Base-by-base conservation (phyloP, 1,284 basidiomycete species). In the Entoloma clypeatum region DNA sequence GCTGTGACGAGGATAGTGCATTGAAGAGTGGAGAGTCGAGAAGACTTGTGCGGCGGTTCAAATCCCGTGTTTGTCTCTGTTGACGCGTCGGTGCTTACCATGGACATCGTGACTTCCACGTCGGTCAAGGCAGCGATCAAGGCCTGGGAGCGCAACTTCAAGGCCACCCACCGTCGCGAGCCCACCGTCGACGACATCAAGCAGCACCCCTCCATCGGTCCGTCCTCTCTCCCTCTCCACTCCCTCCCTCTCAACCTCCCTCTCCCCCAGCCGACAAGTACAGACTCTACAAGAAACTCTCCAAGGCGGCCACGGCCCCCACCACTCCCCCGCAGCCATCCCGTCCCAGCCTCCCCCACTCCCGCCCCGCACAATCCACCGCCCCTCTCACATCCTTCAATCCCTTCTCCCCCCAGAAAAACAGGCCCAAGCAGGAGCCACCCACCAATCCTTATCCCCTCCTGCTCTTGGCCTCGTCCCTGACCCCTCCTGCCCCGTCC, bases 151-250 rank as follows among this genome's bases (percentile, higher is more conserved):
- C 81, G 81, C 51, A 67, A 69, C 5, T 94, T 93, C 64, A 79
- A 72, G 47, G 62, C 70, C 0, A 55, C 59, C 3, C 64, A 90
- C 59, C 75, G 72, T 24, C 72, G 79, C 49, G 72, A 79, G 26
- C 85, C 91, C 0, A 77, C 79, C 7, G 69, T 90, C 19, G 75
- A 89, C 25, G 91, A 93, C 57, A 91, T 93, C 52, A 88, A 77
- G 58, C 64, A 68, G 21, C 71, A 78, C 40, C 75, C 79, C 13
- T 59, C 63, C 42, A 85, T 93, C 48, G 85, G 91, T 92, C 50
- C 51, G 80, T 67, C 40, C 7, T 36, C 33, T 41, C 39, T 24
- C 44, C 29, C 43, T 32, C 19, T 46, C 46, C 42, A 30, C 23
- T 28, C 36, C 45, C 26, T 44, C 25, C 45, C 48, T 41, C 41